Evolutionary conservation across 805 yeast genomes (phyloP), one percentile per base, ranked within the genome.

Genomic region (Schizosaccharomyces osmophilus): DNA sequence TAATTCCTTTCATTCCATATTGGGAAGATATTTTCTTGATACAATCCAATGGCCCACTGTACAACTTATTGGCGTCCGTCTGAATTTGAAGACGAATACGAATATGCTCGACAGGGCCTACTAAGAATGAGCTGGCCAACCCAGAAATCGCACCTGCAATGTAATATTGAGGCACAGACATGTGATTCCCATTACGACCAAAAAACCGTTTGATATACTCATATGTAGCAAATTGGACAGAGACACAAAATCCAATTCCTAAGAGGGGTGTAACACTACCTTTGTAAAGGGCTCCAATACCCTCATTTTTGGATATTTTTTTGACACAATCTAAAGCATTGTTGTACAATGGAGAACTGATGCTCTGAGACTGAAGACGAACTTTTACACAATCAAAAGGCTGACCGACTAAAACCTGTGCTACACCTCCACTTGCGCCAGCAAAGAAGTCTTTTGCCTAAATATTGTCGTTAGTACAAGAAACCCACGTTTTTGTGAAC

Each of bases 321-420:
- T 79, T 79, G 26, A 88, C 82, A 13, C 87, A 95, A 66, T 87
- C 93, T 64, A 80, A 66, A 0, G 95, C 83, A 4, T 87, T 85
- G 41, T 73, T 71, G 68, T 84, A 84, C 19, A 79, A 77, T 2
- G 93, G 89, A 54, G 81, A 81, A 4, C 87, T 60, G 60, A 82
- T 0, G 88, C 88, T n/a, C 5, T 59, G 61, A 1, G 95, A 83
- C 69, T 93, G 97, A 59, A 93, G 76, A 61, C 98, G 78, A 24
- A 93, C 97, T 73, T 90, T 90, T 57, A 93, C 86, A 9, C 95
- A 59, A 55, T 65, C 67, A 58, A 65, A 65, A 13, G 68, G 68
- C 72, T 93, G 97, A 29, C 98, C 98, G 15, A 84, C 85, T 42
- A 93, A 74, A 6, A 93, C 97, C 73, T 93, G 98, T 5, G 97